A percentile compares a stretch with the other conserved stretches of the same genome.
Evolutionary conservation across 805 yeast genomes (phyloP).

Genomic region (Barnettozyma botsteinii): DNA sequence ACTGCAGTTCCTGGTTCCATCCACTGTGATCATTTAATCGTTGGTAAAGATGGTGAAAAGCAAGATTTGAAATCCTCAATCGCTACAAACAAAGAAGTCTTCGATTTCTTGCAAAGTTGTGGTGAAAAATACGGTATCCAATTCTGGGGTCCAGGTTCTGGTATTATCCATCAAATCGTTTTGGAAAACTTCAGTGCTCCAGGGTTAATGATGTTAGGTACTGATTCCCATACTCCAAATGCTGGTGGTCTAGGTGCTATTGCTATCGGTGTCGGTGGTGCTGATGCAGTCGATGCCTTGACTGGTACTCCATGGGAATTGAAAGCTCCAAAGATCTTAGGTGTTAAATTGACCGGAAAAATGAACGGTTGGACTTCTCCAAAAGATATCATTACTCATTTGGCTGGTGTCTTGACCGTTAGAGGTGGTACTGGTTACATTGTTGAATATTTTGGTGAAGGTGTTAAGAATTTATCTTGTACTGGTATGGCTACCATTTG

Average conservation of each 20-base stretch:
- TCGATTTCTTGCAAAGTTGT: conserved; percentile 88
- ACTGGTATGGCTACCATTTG: conserved; percentile 99
- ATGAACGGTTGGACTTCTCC: conserved; percentile 95
- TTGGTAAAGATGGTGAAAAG: conserved; percentile 90
- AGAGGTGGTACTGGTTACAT: conserved; percentile 98
- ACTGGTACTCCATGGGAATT: conserved; percentile 98
- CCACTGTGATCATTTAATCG: conserved; percentile 97
- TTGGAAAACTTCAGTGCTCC: conserved; percentile 96
- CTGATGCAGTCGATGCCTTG: conserved; percentile 97
- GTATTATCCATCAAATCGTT: conserved; percentile 97
- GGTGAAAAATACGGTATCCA: conserved; percentile 94
- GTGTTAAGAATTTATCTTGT: conserved; percentile 82
- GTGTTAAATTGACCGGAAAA: conserved; percentile 87
- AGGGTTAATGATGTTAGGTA: conserved; percentile 95
- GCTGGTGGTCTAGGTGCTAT: conserved; percentile 99
- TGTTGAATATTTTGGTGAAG: conserved; percentile 95
- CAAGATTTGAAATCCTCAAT: conserved; percentile 77
- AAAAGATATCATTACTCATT: conserved; percentile 88
- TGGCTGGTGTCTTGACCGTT: conserved; percentile 91
- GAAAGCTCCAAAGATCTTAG: conserved; percentile 92
- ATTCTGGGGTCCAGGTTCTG: conserved; percentile 99
- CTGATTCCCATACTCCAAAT: conserved; percentile 98
- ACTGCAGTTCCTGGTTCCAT: conserved; percentile 94
- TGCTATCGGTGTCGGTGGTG: conserved; percentile 99
- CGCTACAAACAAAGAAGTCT: conserved; percentile 87